These are phyloP conservation scores for Sporisorium sorghi DNA, from an alignment of 1,284 basidiomycete genomes.

Conservation along the genomic window DNA sequence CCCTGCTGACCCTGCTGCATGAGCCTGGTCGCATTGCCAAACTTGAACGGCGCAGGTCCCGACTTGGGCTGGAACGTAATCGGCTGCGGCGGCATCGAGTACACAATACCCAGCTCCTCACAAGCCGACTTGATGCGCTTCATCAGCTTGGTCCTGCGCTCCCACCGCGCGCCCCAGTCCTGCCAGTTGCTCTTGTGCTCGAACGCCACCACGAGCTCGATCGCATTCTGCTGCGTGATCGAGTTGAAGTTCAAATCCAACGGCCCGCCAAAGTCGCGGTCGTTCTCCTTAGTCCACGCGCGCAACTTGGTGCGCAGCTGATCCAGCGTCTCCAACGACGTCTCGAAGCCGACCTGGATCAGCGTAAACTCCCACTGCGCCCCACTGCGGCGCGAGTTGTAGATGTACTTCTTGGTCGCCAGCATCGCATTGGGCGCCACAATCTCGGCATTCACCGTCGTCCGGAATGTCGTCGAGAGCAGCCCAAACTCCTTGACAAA, in stretches of 20 bases:
- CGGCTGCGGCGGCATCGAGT: constrained; percentile 62
- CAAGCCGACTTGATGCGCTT: constrained; percentile 56
- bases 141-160: constrained; percentile 64
- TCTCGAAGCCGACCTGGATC: constrained; percentile 66
- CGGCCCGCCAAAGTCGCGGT: constrained; percentile 72
- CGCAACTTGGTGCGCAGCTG: constrained; percentile 76
- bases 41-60: constrained; percentile 45
- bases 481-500: constrained; percentile 75
- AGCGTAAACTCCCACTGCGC: constrained; percentile 81
- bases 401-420: constrained; percentile 79
- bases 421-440: constrained; percentile 84
- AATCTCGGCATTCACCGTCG: constrained; percentile 81
- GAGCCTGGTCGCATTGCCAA: constrained; percentile 15
- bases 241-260: constrained; percentile 67
- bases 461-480: constrained; percentile 82
- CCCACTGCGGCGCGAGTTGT: constrained; percentile 70
- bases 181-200: constrained; percentile 88
- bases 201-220: constrained; percentile 74
- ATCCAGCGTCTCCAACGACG: constrained; percentile 73
- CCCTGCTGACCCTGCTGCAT: constrained; percentile 3
- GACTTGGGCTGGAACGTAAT: constrained; percentile 58
- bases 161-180: constrained; percentile 82
- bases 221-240: constrained; percentile 66
- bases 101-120: constrained; percentile 56
- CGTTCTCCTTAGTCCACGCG: constrained; percentile 77